These are phyloP conservation scores for Arachis hypogaea DNA, from an alignment of 306 rosid species.

Conservation along the genomic window DNA sequence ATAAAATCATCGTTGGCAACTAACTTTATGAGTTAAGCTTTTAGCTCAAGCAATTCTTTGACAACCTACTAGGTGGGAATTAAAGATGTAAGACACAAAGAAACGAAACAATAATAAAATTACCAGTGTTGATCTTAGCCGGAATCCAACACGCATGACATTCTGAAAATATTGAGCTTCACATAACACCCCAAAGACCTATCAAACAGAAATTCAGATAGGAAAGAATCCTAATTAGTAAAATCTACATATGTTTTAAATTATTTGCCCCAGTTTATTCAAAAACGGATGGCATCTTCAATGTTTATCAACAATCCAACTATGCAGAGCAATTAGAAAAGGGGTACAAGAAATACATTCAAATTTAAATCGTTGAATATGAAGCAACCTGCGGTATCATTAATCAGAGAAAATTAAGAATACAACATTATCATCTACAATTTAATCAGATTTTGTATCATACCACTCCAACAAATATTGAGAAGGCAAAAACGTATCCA, in stretches of 20 bases:
- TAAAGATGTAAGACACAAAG: conserved; percentile 14
- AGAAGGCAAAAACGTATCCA: conserved; percentile 81
- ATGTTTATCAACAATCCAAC: conserved; percentile 19
- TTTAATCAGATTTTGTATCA: conserved; percentile 38
- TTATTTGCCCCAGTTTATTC: conserved; percentile 11
- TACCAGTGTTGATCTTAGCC: conserved; percentile 92
- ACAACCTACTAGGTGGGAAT: conserved; percentile 10
- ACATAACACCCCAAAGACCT: conserved; percentile 80
- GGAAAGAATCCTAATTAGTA: conserved; percentile 28
- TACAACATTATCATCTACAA: conserved; percentile 35
- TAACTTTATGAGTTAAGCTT: conserved; percentile 8
- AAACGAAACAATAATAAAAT: conserved; percentile 7
- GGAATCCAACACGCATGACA: conserved; percentile 90
- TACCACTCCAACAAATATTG: conserved; percentile 91
- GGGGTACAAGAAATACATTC: conserved; percentile 16
- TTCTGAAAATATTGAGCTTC: conserved; percentile 99
- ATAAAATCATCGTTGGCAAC: conserved; percentile 21
- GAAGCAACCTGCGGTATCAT: background rate
- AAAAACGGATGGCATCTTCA: conserved; percentile 12
- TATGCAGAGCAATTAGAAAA: conserved; percentile 3
- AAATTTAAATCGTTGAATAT: conserved; percentile 19
- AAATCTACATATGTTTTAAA: conserved; percentile 17
- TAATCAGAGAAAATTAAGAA: conserved; percentile 19
- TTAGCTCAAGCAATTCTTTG: conserved; percentile 11
- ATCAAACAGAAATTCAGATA: conserved; percentile 41